Evolutionary conservation across 73 alveolate genomes (phyloP), one percentile per base, ranked within the genome.

Genomic region (Stentor coeruleus): DNA sequence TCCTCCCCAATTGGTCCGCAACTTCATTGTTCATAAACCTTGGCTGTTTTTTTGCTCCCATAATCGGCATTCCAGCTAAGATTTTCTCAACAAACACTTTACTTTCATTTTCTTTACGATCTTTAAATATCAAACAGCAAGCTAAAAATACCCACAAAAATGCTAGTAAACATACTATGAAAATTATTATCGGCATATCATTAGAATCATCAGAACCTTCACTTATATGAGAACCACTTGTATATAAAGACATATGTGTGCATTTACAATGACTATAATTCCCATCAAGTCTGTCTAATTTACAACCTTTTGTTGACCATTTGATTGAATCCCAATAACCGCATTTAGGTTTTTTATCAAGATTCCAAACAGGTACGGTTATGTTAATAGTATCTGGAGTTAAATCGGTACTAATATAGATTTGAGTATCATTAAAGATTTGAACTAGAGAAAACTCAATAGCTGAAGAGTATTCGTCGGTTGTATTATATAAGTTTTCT

Each of bases 281-380:
- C n/a, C 37, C n/a, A 31, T 20, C 37, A 31, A 20, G 15, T 1
- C 39, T 33, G n/a, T 28, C 79, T 28, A 20, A 33, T 33, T 33
- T 26, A 2, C 79, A 66, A 15, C 79, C 79, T 66, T 20, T 20
- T 0, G 36, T 33, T 11, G 79, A 66, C 79, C 79, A 66, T 66
- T 37, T 15, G 79, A 28, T 33, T 1, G 11, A 11, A 2, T 66
- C 79, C n/a, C 37, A 66, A 66, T 26, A 66, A 0, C n/a, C 79
- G 33, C 79, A 66, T 66, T 66, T 20, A 33, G 37, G n/a, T 0
- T 37, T 26, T 20, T 66, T 40, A 11, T 31, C 79, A 28, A 20
- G 11, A 2, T 2, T 66, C 40, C 37, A 66, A 26, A 20, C n/a
- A 66, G 79, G 79, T 28, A 66, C 33, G 15, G 79, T 66, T 0